phyloP scores from a whole-genome alignment of 2,329 filamentous ascomycete genomes.

The Colletotrichum endophyticum region DNA sequence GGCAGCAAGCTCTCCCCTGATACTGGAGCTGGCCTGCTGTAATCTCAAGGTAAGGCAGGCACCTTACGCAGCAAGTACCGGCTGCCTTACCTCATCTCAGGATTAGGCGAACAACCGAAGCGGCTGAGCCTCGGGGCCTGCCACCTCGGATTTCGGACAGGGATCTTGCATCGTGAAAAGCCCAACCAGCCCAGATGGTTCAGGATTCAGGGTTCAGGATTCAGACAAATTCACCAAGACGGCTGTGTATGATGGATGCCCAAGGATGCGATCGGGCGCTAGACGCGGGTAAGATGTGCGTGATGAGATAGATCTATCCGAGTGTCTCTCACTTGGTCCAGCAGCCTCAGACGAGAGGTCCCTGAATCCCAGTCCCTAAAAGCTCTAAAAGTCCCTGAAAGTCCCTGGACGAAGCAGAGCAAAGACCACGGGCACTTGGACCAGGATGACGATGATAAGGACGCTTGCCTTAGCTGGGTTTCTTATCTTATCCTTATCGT shows the following conservation, averaged over 20 bases:
- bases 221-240: background rate
- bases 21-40: background rate
- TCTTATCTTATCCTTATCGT: background rate
- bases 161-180: background rate
- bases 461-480: background rate
- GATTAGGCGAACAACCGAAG: background rate
- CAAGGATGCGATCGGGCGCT: constrained; percentile 4
- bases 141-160: background rate
- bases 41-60: background rate
- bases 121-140: background rate
- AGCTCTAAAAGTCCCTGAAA: background rate
- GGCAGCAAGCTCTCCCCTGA: background rate
- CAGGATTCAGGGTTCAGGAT: background rate
- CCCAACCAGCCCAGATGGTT: background rate
- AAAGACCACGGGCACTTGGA: background rate
- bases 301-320: constrained; percentile 4
- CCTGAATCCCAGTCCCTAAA: background rate
- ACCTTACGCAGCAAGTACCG: background rate
- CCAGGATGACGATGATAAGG: background rate
- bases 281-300: background rate
- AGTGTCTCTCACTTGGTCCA: background rate
- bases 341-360: background rate
- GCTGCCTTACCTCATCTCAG: background rate
- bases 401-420: background rate
- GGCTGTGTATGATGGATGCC: background rate